These are phyloP conservation scores for Tylopilus sp. DNA, from an alignment of 768 basidiomycete genomes.

Conservation along the genomic window DNA sequence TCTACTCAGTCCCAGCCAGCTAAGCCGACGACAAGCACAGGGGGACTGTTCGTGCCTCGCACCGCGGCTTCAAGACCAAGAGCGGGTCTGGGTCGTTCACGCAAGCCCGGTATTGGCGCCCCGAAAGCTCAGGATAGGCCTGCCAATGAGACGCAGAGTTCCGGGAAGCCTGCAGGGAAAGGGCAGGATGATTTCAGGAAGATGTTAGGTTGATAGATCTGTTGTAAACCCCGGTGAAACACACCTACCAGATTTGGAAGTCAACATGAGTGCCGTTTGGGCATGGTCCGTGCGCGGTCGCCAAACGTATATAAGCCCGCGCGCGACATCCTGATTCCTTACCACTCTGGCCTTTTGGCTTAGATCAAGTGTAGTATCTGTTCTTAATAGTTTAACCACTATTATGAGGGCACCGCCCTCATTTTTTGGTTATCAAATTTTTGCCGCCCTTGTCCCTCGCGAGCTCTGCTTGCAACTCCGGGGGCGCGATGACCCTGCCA, in stretches of 20 bases:
- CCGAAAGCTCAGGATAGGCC: constrained; percentile 14
- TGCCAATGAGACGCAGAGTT: constrained; percentile 5
- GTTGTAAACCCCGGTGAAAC: not conserved
- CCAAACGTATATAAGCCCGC: constrained; percentile 9
- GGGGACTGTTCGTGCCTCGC: constrained; percentile 66
- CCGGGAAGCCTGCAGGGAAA: constrained; percentile 17
- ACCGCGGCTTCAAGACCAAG: constrained; percentile 62
- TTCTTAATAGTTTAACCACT: constrained; percentile 62
- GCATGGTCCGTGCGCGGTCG: constrained; percentile 19
- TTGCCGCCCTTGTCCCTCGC: constrained; percentile 24
- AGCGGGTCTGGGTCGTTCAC: constrained; percentile 64
- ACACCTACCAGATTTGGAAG: not conserved
- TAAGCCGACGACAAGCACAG: constrained; percentile 37
- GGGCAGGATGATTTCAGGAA: constrained; percentile 84
- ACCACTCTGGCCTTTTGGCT: constrained; percentile 56
- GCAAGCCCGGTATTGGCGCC: constrained; percentile 34
- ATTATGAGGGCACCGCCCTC: constrained; percentile 52
- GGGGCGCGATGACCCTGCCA: constrained; percentile 39
- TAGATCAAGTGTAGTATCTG: constrained; percentile 77
- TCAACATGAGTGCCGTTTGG: too few species aligned
- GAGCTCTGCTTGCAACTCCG: constrained; percentile 44
- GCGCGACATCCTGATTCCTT: not conserved
- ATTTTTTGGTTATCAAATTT: constrained; percentile 53
- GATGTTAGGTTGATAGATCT: constrained; percentile 47
- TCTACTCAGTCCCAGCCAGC: constrained; percentile 26